A percentile compares a stretch with the other conserved stretches of the same genome.
Evolutionary conservation across 306 rosid species (phyloP).

Genomic region (Senna siamea): DNA sequence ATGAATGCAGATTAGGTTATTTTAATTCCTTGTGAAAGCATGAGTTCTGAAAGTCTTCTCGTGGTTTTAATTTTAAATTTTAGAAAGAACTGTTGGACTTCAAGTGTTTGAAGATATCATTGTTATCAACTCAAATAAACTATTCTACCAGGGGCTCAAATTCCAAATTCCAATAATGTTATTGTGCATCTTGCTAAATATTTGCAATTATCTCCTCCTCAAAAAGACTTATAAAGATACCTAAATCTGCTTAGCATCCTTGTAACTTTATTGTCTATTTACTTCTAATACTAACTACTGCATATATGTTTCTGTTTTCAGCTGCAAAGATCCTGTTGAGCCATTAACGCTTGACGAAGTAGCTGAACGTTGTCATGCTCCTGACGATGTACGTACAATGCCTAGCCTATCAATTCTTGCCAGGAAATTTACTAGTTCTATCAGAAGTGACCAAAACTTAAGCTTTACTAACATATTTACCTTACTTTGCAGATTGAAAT

Average conservation of each 20-base stretch:
- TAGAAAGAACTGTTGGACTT: slow-evolving; percentile 12
- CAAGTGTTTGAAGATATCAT: not conserved
- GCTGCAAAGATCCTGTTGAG: slow-evolving; percentile 53
- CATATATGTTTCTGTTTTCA: slow-evolving; percentile 43
- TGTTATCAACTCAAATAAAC: not conserved
- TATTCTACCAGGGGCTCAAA: not conserved
- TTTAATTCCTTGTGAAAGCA: not conserved
- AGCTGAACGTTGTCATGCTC: slow-evolving; percentile 60
- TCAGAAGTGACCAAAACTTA: not conserved
- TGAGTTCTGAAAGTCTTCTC: not conserved
- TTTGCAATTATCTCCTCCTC: slow-evolving; percentile 9
- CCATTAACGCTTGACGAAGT: slow-evolving; percentile 48
- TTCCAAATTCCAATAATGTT: not conserved
- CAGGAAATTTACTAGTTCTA: not conserved
- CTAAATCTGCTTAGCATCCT: slow-evolving; percentile 11
- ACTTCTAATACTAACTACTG: slow-evolving; percentile 9
- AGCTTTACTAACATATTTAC: slow-evolving; percentile 24
- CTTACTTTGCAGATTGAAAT: slow-evolving; percentile 67
- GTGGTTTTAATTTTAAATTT: not conserved
- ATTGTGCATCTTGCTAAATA: slow-evolving; percentile 7
- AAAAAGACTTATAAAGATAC: not conserved
- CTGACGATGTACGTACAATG: slow-evolving; percentile 66
- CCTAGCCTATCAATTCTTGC: not conserved
- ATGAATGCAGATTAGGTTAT: not conserved
- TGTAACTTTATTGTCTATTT: not conserved